Percentiles rank a stretch among this genome's conserved stretches.
These are phyloP conservation scores for Pythium insidiosum DNA, from an alignment of 352 stramenopile genomes.

Conservation along the genomic window DNA sequence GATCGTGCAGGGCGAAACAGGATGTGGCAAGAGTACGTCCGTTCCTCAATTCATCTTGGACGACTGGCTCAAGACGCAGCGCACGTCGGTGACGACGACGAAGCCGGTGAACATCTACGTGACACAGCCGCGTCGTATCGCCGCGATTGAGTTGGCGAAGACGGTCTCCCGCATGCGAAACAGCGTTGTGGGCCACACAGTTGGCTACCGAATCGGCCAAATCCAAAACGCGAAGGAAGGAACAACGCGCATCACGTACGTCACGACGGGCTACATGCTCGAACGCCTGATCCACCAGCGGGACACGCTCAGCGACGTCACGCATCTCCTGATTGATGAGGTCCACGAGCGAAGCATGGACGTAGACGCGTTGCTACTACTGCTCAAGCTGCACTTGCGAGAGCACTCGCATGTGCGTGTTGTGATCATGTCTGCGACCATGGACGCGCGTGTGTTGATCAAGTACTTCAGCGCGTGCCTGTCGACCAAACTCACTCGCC, in stretches of 20 bases:
- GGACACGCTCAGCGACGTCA: slow-evolving; percentile 80
- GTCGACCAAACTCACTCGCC: slow-evolving; percentile 35
- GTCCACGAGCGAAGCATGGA: slow-evolving; percentile 94
- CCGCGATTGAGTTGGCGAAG: slow-evolving; percentile 76
- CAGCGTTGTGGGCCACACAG: slow-evolving; percentile 47
- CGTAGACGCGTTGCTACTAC: slow-evolving; percentile 91
- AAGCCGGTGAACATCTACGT: slow-evolving; percentile 91
- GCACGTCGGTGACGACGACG: slow-evolving; percentile 13
- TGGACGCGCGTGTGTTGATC: slow-evolving; percentile 89
- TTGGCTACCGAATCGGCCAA: slow-evolving; percentile 86
- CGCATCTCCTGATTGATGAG: slow-evolving; percentile 96
- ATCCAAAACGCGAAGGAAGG: slow-evolving; percentile 82
- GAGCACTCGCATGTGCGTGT: slow-evolving; percentile 70
- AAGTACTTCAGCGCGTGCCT: slow-evolving; percentile 76
- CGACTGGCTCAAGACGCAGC: slow-evolving; percentile 11
- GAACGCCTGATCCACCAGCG: slow-evolving; percentile 91
- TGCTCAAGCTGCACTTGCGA: slow-evolving; percentile 80
- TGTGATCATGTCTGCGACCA: slow-evolving; percentile 96
- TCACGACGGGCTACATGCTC: slow-evolving; percentile 96
- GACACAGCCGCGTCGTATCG: slow-evolving; percentile 93
- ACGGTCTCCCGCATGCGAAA: slow-evolving; percentile 92
- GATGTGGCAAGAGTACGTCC: slow-evolving; percentile 95
- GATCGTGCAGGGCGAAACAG: slow-evolving; percentile 91
- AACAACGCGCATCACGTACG: slow-evolving; percentile 95
- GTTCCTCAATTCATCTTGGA: slow-evolving; percentile 93